These are phyloP conservation scores for Diaporthe citri DNA, from an alignment of 2,329 filamentous ascomycete species.

Conservation along the genomic window DNA sequence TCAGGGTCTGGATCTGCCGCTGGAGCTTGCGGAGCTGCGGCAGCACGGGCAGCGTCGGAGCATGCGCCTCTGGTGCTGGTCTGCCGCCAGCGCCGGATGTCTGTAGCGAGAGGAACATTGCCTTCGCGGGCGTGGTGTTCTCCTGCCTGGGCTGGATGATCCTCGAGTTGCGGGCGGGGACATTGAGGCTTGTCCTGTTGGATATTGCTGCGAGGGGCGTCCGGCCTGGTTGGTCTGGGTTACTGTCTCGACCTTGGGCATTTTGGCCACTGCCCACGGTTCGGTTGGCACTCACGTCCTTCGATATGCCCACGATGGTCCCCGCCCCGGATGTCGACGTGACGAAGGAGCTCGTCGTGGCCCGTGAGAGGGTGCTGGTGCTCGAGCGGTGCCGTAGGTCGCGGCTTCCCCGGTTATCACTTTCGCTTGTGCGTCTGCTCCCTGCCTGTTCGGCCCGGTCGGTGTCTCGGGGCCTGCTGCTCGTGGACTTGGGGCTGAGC, in stretches of 20 bases:
- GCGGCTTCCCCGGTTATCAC: neutral
- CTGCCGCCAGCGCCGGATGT: neutral
- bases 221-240: neutral
- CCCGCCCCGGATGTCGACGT: slow-evolving; percentile 24
- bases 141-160: neutral
- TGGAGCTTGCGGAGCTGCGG: slow-evolving; percentile 19
- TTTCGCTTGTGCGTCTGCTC: neutral
- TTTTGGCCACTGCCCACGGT: slow-evolving; percentile 5
- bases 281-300: slow-evolving; percentile 23
- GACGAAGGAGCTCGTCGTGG: neutral
- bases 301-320: slow-evolving; percentile 25
- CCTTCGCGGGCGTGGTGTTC: neutral
- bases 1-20: slow-evolving; percentile 25
- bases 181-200: neutral
- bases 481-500: neutral
- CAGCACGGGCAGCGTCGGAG: neutral
- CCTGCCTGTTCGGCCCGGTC: neutral
- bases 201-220: neutral
- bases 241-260: neutral
- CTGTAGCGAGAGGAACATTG: neutral
- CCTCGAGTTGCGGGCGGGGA: neutral
- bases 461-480: slow-evolving; percentile 1
- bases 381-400: slow-evolving; percentile 3
- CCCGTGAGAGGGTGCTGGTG: slow-evolving; percentile 16
- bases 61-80: neutral